Percentiles rank a stretch among this genome's conserved stretches.
Conservation (phyloP, 1,284 basidiomycete genomes). For the Leccinum griseonigrum region DNA sequence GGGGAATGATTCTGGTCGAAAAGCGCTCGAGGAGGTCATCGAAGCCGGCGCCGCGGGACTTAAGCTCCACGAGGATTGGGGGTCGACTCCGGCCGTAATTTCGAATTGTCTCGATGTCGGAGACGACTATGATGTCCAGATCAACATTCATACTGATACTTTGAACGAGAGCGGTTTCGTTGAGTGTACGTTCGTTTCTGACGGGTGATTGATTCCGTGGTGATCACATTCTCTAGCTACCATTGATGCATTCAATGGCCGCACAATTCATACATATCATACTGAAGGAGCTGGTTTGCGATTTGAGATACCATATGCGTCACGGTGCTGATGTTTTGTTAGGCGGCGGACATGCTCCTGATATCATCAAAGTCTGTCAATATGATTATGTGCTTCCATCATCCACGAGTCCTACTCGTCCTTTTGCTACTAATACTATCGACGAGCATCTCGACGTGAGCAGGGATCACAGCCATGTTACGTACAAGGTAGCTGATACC, state of each 20-base stretch:
- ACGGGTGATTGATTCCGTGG: not conserved
- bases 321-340: conserved; percentile 3
- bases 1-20: conserved; percentile 86
- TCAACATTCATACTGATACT: conserved; percentile 97
- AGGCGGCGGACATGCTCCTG: conserved; percentile 96
- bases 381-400: conserved; percentile 92
- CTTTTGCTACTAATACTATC: conserved; percentile 89
- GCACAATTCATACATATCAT: conserved; percentile 98
- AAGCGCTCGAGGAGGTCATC: conserved; percentile 79
- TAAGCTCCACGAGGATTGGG: conserved; percentile 99
- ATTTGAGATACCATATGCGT: not conserved
- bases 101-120: conserved; percentile 77
- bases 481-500: not conserved
- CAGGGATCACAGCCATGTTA: conserved; percentile 35
- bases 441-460: conserved; percentile 96
- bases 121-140: conserved; percentile 94
- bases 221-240: conserved; percentile 55
- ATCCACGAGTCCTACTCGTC: conserved; percentile 96
- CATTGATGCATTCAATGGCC: conserved; percentile 84
- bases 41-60: conserved; percentile 87
- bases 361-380: conserved; percentile 95
- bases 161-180: conserved; percentile 94
- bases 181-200: conserved; percentile 54
- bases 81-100: conserved; percentile 86
- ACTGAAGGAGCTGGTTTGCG: conserved; percentile 86